These are phyloP conservation scores for Biscogniauxia sp. DNA, from an alignment of 2,329 filamentous ascomycete genomes.

Conservation along the genomic window DNA sequence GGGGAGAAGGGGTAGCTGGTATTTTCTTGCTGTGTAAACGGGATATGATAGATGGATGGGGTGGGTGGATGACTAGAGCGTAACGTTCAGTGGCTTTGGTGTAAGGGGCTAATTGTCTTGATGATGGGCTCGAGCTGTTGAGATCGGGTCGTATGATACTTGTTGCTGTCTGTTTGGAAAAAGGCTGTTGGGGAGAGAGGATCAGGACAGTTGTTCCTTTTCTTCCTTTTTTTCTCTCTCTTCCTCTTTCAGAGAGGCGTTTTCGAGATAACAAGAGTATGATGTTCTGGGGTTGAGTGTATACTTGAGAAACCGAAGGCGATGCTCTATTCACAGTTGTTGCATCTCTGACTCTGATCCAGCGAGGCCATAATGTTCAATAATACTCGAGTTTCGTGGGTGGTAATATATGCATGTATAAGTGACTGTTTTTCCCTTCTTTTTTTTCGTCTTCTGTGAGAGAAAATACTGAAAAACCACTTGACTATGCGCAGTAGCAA, in stretches of 20 bases:
- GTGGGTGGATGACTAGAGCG: too few species aligned
- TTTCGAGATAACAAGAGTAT: background rate
- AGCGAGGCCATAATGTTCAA: background rate
- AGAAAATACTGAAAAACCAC: background rate
- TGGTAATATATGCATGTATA: background rate
- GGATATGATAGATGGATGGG: background rate
- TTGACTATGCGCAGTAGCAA: background rate
- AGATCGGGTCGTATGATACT: background rate
- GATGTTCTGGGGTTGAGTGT: background rate
- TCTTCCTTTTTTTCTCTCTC: background rate
- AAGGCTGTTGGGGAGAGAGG: background rate
- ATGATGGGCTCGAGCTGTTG: background rate
- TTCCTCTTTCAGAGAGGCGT: background rate
- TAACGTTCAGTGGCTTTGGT: background rate
- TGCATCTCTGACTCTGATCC: background rate
- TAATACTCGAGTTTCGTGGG: background rate
- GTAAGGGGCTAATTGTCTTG: conserved; percentile 8
- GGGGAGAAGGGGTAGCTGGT: background rate
- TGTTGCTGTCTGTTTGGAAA: background rate
- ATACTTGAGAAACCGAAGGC: background rate
- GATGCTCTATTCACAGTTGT: background rate
- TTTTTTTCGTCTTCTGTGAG: background rate
- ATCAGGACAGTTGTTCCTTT: too few species aligned
- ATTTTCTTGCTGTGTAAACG: background rate
- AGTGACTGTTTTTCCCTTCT: background rate